Percentiles rank a stretch among this genome's conserved stretches.
Evolutionary conservation across 2,329 filamentous ascomycete species (phyloP).

Genomic region (Clonostachys rhizophaga): DNA sequence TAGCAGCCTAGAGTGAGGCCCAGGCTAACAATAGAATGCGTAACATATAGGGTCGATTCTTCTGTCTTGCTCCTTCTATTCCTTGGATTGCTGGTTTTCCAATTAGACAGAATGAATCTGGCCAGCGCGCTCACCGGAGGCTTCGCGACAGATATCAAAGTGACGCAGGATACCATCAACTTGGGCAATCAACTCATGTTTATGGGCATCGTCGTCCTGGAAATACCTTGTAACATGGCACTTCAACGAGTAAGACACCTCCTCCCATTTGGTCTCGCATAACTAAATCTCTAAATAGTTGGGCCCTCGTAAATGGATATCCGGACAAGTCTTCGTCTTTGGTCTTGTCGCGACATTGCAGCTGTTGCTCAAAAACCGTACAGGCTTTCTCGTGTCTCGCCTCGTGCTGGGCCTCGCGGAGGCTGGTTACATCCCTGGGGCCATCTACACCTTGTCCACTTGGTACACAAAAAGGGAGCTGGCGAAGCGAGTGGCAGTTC

Average conservation of each 20-base stretch:
- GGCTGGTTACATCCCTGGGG: slow-evolving; percentile 45
- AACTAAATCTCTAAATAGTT: slow-evolving; percentile 16
- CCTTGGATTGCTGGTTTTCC: slow-evolving; percentile 43
- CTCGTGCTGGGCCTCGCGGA: slow-evolving; percentile 40
- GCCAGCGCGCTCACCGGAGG: slow-evolving; percentile 43
- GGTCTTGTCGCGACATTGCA: slow-evolving; percentile 40
- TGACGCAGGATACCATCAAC: slow-evolving; percentile 42
- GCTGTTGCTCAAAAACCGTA: slow-evolving; percentile 30
- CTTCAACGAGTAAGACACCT: slow-evolving; percentile 18
- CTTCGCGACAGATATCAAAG: slow-evolving; percentile 33
- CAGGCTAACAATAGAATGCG: too few relatives aligned
- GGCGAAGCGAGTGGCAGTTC: slow-evolving; percentile 52
- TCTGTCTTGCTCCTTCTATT: slow-evolving; percentile 42
- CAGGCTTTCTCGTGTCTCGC: slow-evolving; percentile 37
- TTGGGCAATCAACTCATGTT: slow-evolving; percentile 50
- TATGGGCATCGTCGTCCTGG: slow-evolving; percentile 40
- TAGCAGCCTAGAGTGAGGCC: too few relatives aligned
- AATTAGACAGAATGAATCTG: slow-evolving; percentile 48
- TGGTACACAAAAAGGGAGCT: slow-evolving; percentile 66
- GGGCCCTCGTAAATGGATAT: slow-evolving; percentile 42
- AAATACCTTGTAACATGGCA: slow-evolving; percentile 46
- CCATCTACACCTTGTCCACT: slow-evolving; percentile 46
- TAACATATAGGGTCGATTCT: slow-evolving; percentile 30
- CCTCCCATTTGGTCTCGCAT: background rate
- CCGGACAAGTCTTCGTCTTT: slow-evolving; percentile 40